Evolutionary conservation across 495 filamentous ascomycete species (phyloP).

Genomic region (Penicillium tannophilum): DNA sequence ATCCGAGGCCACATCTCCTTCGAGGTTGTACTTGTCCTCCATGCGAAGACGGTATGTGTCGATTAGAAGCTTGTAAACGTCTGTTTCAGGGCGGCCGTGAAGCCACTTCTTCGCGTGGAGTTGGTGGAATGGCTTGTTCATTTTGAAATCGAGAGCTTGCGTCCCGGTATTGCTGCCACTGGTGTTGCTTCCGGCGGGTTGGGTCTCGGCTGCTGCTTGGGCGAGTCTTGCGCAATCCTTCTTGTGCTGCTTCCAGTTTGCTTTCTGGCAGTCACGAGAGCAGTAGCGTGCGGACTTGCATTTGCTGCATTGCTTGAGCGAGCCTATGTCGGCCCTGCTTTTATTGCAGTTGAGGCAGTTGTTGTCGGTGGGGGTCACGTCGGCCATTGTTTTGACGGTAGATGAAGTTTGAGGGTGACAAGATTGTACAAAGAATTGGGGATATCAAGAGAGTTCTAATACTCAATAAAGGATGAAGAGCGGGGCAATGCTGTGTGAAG

Average conservation of each 20-base stretch:
- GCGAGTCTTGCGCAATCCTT: slow-evolving; percentile 25
- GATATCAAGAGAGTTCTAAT: no score
- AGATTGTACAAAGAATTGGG: no score
- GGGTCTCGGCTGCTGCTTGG: neutral
- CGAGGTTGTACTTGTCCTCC: slow-evolving; percentile 6
- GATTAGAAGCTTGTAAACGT: slow-evolving; percentile 48
- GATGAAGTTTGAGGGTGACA: no score
- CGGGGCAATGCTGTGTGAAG: no score
- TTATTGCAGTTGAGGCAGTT: no score
- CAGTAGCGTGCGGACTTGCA: slow-evolving; percentile 47
- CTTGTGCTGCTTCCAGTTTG: slow-evolving; percentile 49
- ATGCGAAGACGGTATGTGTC: slow-evolving; percentile 48
- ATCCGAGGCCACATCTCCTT: neutral
- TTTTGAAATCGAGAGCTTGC: neutral
- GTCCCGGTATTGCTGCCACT: neutral
- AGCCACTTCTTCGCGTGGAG: slow-evolving; percentile 8
- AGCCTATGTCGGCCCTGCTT: neutral
- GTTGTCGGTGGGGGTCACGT: no score
- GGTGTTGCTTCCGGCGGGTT: neutral
- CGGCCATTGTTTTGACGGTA: no score
- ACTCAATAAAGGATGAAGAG: no score
- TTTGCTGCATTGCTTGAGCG: slow-evolving; percentile 30
- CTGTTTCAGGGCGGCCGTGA: slow-evolving; percentile 30
- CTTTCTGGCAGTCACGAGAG: slow-evolving; percentile 47
- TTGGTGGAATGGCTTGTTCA: neutral